phyloP scores from a whole-genome alignment of 345 rosid species.

The Hibiscus tridactylites region DNA sequence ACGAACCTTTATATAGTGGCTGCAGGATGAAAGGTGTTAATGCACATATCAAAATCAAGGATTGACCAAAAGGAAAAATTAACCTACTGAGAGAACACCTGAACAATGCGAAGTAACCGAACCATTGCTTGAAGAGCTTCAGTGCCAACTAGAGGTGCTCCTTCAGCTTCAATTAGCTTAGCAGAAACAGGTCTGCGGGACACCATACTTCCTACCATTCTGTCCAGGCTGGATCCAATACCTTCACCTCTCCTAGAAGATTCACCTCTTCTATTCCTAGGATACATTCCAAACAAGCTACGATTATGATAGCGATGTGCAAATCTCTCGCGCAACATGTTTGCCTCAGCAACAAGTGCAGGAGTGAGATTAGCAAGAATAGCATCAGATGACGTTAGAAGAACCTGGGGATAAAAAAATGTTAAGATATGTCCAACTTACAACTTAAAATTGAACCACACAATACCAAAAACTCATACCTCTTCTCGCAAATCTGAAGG shows the following conservation, averaged over 20 bases:
- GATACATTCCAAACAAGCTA: slow-evolving; percentile 81
- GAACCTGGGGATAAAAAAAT: slow-evolving; percentile 44
- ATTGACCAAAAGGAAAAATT: background rate
- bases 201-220: slow-evolving; percentile 45
- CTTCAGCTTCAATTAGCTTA: slow-evolving; percentile 83
- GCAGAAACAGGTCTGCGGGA: slow-evolving; percentile 57
- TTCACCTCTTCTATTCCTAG: slow-evolving; percentile 92
- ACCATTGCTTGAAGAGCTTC: slow-evolving; percentile 85
- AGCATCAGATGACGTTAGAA: slow-evolving; percentile 90
- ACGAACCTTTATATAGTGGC: slow-evolving; percentile 89
- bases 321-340: slow-evolving; percentile 93
- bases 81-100: slow-evolving; percentile 36
- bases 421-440: slow-evolving; percentile 2
- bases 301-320: slow-evolving; percentile 86
- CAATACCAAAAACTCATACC: slow-evolving; percentile 27
- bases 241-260: slow-evolving; percentile 83
- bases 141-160: slow-evolving; percentile 72
- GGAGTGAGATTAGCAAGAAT: slow-evolving; percentile 96
- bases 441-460: slow-evolving; percentile 2
- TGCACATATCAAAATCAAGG: slow-evolving; percentile 6
- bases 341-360: slow-evolving; percentile 97
- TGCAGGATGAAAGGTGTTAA: slow-evolving; percentile 24
- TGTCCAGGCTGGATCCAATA: slow-evolving; percentile 51
- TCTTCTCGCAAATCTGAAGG: slow-evolving; percentile 96
- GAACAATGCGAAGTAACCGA: slow-evolving; percentile 85